These are phyloP conservation scores for Panus rudis DNA, from an alignment of 768 basidiomycete species.

Conservation along the genomic window DNA sequence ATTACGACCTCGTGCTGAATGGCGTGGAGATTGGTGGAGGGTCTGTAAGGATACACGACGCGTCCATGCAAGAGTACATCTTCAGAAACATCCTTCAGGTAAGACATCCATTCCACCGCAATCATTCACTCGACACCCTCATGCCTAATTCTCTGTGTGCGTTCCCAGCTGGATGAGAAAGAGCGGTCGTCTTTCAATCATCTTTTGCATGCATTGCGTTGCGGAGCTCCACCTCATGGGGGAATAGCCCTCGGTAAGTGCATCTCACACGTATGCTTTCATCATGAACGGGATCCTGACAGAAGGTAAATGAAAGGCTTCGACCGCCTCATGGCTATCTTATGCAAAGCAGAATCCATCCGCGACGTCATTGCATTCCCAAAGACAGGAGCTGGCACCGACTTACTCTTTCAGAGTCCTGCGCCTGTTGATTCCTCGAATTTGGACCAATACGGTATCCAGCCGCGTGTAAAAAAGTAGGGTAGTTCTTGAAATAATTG, in stretches of 20 bases:
- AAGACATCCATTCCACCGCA: constrained; percentile 14
- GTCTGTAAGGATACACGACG: constrained; percentile 88
- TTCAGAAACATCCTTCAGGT: constrained; percentile 76
- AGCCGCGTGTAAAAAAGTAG: too few relatives aligned
- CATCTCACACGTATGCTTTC: neutral
- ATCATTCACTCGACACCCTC: neutral
- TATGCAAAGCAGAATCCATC: constrained; percentile 83
- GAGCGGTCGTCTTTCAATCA: constrained; percentile 78
- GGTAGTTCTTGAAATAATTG: too few relatives aligned
- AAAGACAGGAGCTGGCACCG: constrained; percentile 77
- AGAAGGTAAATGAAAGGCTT: too few relatives aligned
- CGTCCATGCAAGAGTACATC: constrained; percentile 78
- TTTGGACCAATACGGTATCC: constrained; percentile 61
- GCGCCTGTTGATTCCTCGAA: constrained; percentile 45
- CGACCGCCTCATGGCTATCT: constrained; percentile 86
- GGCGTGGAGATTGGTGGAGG: constrained; percentile 93
- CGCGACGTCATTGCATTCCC: constrained; percentile 97
- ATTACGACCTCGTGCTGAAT: constrained; percentile 93
- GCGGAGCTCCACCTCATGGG: constrained; percentile 93
- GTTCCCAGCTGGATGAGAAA: constrained; percentile 55
- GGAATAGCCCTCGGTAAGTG: constrained; percentile 83
- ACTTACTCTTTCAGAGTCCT: constrained; percentile 87
- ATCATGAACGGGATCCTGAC: neutral
- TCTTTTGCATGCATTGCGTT: constrained; percentile 77
- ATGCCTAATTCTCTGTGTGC: neutral